phyloP scores from a whole-genome alignment of 2,329 filamentous ascomycete species.

The Phialophora expanda region DNA sequence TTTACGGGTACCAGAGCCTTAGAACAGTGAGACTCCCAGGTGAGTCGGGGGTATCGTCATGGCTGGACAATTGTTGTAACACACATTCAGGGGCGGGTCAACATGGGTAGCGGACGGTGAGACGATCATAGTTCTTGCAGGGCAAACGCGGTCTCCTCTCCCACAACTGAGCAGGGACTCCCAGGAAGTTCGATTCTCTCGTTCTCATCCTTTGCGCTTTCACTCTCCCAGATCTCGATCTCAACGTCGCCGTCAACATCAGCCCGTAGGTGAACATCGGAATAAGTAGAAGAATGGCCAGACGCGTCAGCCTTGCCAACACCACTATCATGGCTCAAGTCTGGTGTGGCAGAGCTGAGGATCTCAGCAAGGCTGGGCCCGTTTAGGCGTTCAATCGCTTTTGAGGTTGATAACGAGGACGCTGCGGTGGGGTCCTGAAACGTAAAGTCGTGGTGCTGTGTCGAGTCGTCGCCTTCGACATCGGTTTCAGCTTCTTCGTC shows the following conservation, averaged over 20 bases:
- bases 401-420: conserved; percentile 15
- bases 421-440: conserved; percentile 20
- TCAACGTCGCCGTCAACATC: conserved; percentile 27
- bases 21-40: neutral
- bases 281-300: neutral
- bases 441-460: conserved; percentile 33
- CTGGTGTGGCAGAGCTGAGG: conserved; percentile 23
- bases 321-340: neutral
- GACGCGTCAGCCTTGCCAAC: neutral
- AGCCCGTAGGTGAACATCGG: neutral
- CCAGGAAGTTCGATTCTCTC: conserved; percentile 27
- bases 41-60: neutral
- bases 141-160: conserved; percentile 33
- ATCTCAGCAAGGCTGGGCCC: conserved; percentile 30
- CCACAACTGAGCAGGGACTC: conserved; percentile 18
- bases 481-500: conserved; percentile 47
- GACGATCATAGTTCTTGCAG: conserved; percentile 34
- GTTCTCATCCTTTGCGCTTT: conserved; percentile 64
- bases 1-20: neutral
- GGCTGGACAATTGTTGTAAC: neutral
- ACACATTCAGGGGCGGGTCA: too few relatives aligned
- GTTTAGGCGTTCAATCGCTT: conserved; percentile 28
- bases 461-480: conserved; percentile 45
- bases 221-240: conserved; percentile 73
- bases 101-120: neutral